phyloP scores from a whole-genome alignment of 192 early-diverging fungal species.

The Gonapodya prolifera region DNA sequence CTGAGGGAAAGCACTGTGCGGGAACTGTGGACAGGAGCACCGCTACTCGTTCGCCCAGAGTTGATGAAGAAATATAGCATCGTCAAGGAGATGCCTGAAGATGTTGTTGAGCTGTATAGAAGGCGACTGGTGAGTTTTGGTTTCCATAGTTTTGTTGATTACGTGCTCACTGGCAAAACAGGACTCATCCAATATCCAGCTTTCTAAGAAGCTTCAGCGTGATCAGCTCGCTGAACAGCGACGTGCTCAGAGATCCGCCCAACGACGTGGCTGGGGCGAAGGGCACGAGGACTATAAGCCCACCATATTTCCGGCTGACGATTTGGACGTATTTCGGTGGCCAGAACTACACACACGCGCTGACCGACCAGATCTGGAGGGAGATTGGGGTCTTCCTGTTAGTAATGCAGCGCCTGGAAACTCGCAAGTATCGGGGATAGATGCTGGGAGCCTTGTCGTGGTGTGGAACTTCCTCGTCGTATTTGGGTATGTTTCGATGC shows the following conservation, averaged over 20 bases:
- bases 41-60: conserved; percentile 36
- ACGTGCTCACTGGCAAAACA: no score
- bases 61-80: not conserved
- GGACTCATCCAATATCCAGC: not conserved
- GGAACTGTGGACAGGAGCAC: conserved; percentile 58
- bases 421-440: conserved; percentile 14
- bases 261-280: not conserved
- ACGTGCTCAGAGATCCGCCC: not conserved
- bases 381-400: conserved; percentile 14
- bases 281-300: not conserved
- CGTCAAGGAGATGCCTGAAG: not conserved
- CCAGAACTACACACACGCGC: conserved; percentile 55
- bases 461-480: conserved; percentile 54
- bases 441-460: conserved; percentile 33
- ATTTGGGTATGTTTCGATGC: conserved; percentile 28
- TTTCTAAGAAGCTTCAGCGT: not conserved
- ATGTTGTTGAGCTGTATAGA: not conserved
- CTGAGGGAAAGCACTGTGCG: conserved; percentile 43
- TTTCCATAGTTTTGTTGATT: no score
- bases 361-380: conserved; percentile 24
- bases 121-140: not conserved
- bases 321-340: not conserved
- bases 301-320: not conserved
- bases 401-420: not conserved
- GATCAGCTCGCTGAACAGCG: not conserved